Conservation (phyloP, 1,284 basidiomycete species). For the Fomitopsis pinicola region DNA sequence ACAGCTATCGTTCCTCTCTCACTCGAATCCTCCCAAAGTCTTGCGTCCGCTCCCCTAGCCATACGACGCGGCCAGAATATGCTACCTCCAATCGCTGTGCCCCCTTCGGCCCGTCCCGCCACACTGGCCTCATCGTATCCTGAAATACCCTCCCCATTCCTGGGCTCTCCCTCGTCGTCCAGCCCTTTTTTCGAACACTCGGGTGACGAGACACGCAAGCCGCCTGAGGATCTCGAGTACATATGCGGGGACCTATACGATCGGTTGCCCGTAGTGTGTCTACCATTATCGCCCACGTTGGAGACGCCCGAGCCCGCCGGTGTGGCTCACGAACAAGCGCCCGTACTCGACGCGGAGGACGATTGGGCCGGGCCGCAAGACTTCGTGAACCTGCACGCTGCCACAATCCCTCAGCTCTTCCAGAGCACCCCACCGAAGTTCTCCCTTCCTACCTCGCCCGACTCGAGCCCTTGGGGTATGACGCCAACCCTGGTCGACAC, state of each 20-base stretch:
- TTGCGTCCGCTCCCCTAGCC: constrained; percentile 34
- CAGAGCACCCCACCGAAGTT: constrained; percentile 9
- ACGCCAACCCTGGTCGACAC: constrained; percentile 13
- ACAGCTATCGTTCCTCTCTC: constrained; percentile 42
- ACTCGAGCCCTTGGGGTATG: constrained; percentile 10
- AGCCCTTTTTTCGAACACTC: constrained; percentile 35
- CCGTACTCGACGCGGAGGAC: constrained; percentile 19
- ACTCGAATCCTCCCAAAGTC: constrained; percentile 34
- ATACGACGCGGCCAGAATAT: constrained; percentile 48
- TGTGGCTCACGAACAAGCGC: constrained; percentile 8
- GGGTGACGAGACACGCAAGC: constrained; percentile 15
- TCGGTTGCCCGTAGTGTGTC: constrained; percentile 20
- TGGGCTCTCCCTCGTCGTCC: constrained; percentile 47
- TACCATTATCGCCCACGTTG: constrained; percentile 1
- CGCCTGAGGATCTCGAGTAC: constrained; percentile 42
- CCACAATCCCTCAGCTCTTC: background rate
- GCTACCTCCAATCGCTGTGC: constrained; percentile 37
- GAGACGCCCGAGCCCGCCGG: background rate
- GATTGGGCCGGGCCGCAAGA: constrained; percentile 45
- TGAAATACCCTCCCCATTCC: constrained; percentile 57
- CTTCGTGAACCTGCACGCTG: constrained; percentile 17
- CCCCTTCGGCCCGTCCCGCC: constrained; percentile 9
- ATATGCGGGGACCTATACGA: constrained; percentile 46
- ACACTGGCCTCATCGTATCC: constrained; percentile 40
- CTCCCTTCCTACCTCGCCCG: constrained; percentile 5